A percentile compares a stretch with the other conserved stretches of the same genome.
These are phyloP conservation scores for Phytophthora pisi DNA, from an alignment of 352 stramenopile genomes.

Conservation along the genomic window DNA sequence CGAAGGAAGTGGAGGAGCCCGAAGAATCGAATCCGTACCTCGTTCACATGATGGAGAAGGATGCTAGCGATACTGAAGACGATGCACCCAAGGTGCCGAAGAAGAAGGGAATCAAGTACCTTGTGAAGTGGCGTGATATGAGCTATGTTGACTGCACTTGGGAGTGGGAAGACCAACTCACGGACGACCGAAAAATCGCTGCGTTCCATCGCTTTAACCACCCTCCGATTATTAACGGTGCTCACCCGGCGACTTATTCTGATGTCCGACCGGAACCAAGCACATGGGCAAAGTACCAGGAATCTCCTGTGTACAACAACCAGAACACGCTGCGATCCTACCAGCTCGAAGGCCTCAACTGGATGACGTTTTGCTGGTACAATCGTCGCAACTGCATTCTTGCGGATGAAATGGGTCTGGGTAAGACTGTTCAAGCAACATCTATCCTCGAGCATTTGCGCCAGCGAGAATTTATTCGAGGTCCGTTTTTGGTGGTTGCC, in stretches of 20 bases:
- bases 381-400: slow-evolving; percentile 95
- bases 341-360: slow-evolving; percentile 98
- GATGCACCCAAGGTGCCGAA: slow-evolving; percentile 51
- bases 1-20: slow-evolving; percentile 81
- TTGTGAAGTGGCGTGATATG: slow-evolving; percentile 93
- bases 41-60: slow-evolving; percentile 39
- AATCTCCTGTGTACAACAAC: slow-evolving; percentile 92
- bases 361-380: slow-evolving; percentile 98
- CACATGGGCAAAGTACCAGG: slow-evolving; percentile 89
- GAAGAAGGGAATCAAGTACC: slow-evolving; percentile 89
- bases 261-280: slow-evolving; percentile 79
- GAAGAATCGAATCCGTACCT: slow-evolving; percentile 75
- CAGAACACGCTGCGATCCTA: slow-evolving; percentile 96
- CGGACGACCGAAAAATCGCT: slow-evolving; percentile 90
- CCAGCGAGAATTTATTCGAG: slow-evolving; percentile 90
- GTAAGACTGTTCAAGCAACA: slow-evolving; percentile 92
- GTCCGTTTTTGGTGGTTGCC: slow-evolving; percentile 98
- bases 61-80: slow-evolving; percentile 50
- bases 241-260: slow-evolving; percentile 81
- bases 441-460: slow-evolving; percentile 96
- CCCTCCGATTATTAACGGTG: slow-evolving; percentile 83
- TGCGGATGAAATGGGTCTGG: slow-evolving; percentile 90
- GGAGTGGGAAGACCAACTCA: slow-evolving; percentile 91
- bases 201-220: slow-evolving; percentile 89
- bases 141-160: slow-evolving; percentile 91